Evolutionary conservation across 2,329 filamentous ascomycete species (phyloP), one percentile per base, ranked within the genome.

Genomic region (Cryphonectria japonica): DNA sequence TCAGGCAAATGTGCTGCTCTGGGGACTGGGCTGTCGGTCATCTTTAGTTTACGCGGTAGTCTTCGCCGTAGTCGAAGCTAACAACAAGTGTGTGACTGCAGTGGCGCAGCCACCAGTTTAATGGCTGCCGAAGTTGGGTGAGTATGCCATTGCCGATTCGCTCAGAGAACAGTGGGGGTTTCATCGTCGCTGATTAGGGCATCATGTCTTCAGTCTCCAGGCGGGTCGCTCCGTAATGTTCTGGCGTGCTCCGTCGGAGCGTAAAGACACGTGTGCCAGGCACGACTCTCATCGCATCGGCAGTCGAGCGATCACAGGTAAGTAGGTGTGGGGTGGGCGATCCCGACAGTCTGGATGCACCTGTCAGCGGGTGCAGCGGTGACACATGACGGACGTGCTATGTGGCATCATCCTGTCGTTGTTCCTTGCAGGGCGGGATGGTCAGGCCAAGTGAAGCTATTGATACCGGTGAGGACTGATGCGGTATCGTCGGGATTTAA

Each of bases 321-420:
- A 63, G 39, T 26, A 57, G 63, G 66, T 9, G 69, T 67, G 68
- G 6, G 6, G 66, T 59, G 65, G 63, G 43, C 67, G 57, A 59
- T 54, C 62, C 71, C 71, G 71, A 66, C 67, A 63, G 54, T 59
- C 54, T 69, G 71, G 71, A 66, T 65, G 39, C 61, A 32, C 54
- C 57, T 69, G 63, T 54, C 66, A 67, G 54, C 66, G 64, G 52
- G 50, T 65, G 50, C 50, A 46, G 63, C 61, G 64, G 69, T 65
- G 69, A 70, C 69, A 72, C 66, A 71, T 71, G 71, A 72, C 71
- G 66, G 64, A 54, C 66, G 43, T 60, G 62, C 62, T 41, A 72
- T 69, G 68, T 60, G 69, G 50, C 62, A 59, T 67, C 50, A 34
- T 43, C 32, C 61, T 57, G 67, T 32, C 11, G 26, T 32, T 64